phyloP scores from a whole-genome alignment of 2,329 filamentous ascomycete species.

The Apiospora malaysiana region DNA sequence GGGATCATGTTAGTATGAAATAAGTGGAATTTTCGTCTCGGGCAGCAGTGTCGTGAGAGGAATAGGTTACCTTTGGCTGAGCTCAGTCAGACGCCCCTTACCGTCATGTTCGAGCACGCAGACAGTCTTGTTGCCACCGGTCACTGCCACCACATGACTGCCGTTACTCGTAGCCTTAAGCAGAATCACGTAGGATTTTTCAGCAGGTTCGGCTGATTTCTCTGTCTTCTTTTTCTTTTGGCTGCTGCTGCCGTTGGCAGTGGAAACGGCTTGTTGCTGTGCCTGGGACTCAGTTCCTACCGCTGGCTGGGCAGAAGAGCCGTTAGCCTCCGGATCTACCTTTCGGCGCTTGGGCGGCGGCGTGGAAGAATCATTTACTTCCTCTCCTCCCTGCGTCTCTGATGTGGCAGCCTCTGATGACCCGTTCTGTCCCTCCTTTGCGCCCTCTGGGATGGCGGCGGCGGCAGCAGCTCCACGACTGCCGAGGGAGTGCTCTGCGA shows the following conservation, averaged over 20 bases:
- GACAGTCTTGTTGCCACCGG: constrained; percentile 89
- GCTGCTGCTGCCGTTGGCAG: not conserved
- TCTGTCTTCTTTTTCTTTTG: constrained; percentile 15
- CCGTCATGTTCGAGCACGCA: constrained; percentile 77
- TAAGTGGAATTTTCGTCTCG: too few species aligned
- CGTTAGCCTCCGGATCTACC: not conserved
- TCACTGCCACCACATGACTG: constrained; percentile 76
- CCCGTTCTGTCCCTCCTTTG: not conserved
- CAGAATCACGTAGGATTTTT: constrained; percentile 61
- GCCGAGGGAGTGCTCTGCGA: constrained; percentile 14
- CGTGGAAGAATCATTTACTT: not conserved
- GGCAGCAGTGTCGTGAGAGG: not conserved
- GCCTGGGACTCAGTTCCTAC: not conserved
- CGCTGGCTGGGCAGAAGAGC: not conserved
- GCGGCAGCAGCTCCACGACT: constrained; percentile 23
- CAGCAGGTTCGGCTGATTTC: not conserved
- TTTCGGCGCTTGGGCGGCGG: constrained; percentile 23
- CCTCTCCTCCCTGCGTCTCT: not conserved
- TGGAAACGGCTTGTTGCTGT: too few species aligned
- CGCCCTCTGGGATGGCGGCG: constrained; percentile 17
- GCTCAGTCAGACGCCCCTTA: constrained; percentile 64
- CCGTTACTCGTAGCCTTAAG: constrained; percentile 69
- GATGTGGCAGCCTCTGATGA: not conserved
- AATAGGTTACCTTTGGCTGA: constrained; percentile 70
- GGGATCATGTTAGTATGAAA: constrained; percentile 25